Base-by-base conservation (phyloP, 441 rosid genomes). In the Populus hybrid region DNA sequence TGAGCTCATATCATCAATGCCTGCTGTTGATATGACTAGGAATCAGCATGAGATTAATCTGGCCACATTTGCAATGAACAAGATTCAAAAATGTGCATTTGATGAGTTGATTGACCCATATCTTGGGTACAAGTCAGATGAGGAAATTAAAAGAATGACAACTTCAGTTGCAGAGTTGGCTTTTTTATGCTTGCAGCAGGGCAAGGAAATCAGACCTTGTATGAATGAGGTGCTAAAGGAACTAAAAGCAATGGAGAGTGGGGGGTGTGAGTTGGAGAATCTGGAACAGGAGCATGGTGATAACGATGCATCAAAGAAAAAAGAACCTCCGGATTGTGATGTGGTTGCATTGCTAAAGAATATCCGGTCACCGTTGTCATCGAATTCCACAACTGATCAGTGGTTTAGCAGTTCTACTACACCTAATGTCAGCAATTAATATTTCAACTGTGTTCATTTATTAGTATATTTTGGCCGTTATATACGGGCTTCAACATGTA, bases 1-100 rank as follows among this genome's bases (percentile, higher is more conserved):
- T n/a, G 93, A 94, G 85, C 91, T 94, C 30, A 74, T 91, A 73
- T 93, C 97, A 0, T 90, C 94, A 3, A 84, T 84, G 90, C 93
- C 92, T 50, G 97, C 97, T 32, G 91, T 94, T 50, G 98, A 94
- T 74, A 85, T 90, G 21, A 85, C 40, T 6, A 90, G 97, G 76
- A 75, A 87, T 74, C 82, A 75, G 82, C 78, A 81, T 24, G 95
- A 90, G 83, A 89, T 94, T 40, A 93, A 89, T 78, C 77, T 94
- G 84, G 86, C 93, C 2, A 92, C 74, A 75, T 84, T 92, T 12
- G 97, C 97, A 12, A 81, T 90, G 23, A 88, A 77, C 80, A 90
- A 77, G 87, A 93, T 94, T 77, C 90, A 86, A 69, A 85, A 77
- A 66, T 57, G 82, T 12, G 86, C 83, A 28, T 69, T 87, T 0